Conservation (phyloP, 257 asterid species). For the Salvia miltiorrhiza region DNA sequence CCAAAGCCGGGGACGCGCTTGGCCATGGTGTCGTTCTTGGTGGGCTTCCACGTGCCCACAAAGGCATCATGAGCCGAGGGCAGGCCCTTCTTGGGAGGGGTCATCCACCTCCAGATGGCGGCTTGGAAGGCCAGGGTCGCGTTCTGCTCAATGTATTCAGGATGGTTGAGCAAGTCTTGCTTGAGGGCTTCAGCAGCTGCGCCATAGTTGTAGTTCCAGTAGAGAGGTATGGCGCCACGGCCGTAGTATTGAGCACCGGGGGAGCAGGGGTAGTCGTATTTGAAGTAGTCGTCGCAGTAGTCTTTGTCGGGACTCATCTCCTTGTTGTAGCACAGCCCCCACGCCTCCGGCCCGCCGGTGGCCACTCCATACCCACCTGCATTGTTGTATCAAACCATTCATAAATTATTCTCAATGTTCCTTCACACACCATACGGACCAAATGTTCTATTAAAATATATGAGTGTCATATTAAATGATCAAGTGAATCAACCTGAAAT, state of each 20-base stretch:
- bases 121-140: constrained; percentile 89
- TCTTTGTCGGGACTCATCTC: constrained; percentile 58
- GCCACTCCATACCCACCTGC: constrained; percentile 95
- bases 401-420: too few relatives aligned
- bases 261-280: constrained; percentile 58
- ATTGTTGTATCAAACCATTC: not conserved
- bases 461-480: too few relatives aligned
- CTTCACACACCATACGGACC: too few relatives aligned
- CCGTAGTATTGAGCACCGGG: constrained; percentile 81
- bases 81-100: constrained; percentile 57
- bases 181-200: constrained; percentile 58
- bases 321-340: constrained; percentile 88
- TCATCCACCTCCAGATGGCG: constrained; percentile 84
- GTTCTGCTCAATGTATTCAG: constrained; percentile 85
- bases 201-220: constrained; percentile 84
- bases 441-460: too few relatives aligned
- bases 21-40: constrained; percentile 76
- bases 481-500: too few relatives aligned
- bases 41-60: constrained; percentile 80
- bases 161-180: constrained; percentile 78
- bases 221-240: constrained; percentile 88
- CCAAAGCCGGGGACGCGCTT: constrained; percentile 81
- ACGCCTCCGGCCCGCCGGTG: constrained; percentile 87
- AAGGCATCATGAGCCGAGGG: constrained; percentile 84
- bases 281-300: constrained; percentile 44